phyloP scores from a whole-genome alignment of 1,284 basidiomycete genomes.

The Cutaneotrichosporon sp. region DNA sequence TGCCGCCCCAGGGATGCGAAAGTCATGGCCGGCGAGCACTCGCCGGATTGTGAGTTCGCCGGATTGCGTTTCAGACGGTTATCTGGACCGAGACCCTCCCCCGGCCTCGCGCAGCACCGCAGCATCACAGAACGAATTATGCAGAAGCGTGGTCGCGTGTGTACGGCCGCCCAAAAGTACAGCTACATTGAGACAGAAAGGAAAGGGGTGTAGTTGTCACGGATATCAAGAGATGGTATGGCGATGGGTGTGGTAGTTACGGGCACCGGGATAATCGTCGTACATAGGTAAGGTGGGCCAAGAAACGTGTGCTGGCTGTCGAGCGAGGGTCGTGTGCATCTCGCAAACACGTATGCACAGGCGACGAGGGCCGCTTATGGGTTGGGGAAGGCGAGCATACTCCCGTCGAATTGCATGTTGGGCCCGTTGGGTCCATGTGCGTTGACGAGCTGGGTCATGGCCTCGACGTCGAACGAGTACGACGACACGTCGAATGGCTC shows the following conservation, averaged over 20 bases:
- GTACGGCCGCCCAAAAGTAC: not conserved
- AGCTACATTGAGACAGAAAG: not conserved
- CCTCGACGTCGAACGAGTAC: conserved; percentile 37
- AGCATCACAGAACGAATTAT: not conserved
- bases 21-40: too few relatives aligned
- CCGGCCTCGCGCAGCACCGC: too few relatives aligned
- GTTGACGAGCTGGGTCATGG: conserved; percentile 27
- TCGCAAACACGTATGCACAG: not conserved
- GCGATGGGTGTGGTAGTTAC: too few relatives aligned
- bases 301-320: not conserved
- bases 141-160: not conserved
- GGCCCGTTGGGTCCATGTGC: conserved; percentile 1
- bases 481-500: conserved; percentile 31
- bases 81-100: too few relatives aligned
- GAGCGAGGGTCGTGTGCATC: not conserved
- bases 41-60: too few relatives aligned
- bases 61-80: too few relatives aligned
- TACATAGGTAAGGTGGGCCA: not conserved
- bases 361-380: not conserved
- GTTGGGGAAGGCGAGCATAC: conserved; percentile 6
- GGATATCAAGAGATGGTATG: too few relatives aligned
- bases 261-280: too few relatives aligned
- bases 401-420: conserved; percentile 12
- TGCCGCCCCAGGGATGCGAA: too few relatives aligned
- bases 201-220: not conserved